Base-by-base conservation (phyloP, 2,329 filamentous ascomycete genomes). In the Colletotrichum sp. region DNA sequence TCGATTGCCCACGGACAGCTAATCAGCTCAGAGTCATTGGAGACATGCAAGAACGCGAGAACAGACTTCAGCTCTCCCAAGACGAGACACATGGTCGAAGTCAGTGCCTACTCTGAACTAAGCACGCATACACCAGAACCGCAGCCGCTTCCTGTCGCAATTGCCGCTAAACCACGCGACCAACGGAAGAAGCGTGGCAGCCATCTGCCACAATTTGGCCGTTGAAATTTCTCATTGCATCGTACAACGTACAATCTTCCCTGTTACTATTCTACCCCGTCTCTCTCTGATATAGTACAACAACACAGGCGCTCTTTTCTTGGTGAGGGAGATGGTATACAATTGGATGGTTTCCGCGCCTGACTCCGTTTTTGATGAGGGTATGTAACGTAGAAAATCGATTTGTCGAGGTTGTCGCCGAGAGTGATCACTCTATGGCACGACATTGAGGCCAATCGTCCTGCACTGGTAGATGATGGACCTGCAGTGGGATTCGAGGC, bases 401-500 rank as follows among this genome's bases (percentile, higher is more conserved):
- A 43, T 16, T 28, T 60, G 26, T 65, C 34, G 34, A 64, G 52
- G 34, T 66, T 24, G 32, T 38, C 36, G 43, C 26, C 36, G 21
- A 52, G 43, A 21, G 66, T 24, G 48, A 15, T 10, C 24, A 48
- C 36, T 34, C 34, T 72, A 96, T 77, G 93, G 90, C 73, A 94
- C 90, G 55, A 97, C 91, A 64, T 90, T 88, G 71, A 97, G 90
- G 18, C 95, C 95, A 80, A 96, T 92, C 24, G 93, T 94, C 86
- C 92, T 95, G 73, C 93, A 93, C 84, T 95, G 93, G 79, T 88
- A 93, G 79, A 96, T 95, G 76, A 96, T 88, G 70, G 92, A 91
- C 85, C 90, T 93, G 86, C 94, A 95, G 32, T 96, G 82, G 1
- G 93, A 93, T 83, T 95, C 89, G 69, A 96, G 84, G 64, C 91